Percentiles rank a stretch among this genome's conserved stretches.
Evolutionary conservation across 345 rosid genomes (phyloP).

Genomic region (Iberis pinnata): DNA sequence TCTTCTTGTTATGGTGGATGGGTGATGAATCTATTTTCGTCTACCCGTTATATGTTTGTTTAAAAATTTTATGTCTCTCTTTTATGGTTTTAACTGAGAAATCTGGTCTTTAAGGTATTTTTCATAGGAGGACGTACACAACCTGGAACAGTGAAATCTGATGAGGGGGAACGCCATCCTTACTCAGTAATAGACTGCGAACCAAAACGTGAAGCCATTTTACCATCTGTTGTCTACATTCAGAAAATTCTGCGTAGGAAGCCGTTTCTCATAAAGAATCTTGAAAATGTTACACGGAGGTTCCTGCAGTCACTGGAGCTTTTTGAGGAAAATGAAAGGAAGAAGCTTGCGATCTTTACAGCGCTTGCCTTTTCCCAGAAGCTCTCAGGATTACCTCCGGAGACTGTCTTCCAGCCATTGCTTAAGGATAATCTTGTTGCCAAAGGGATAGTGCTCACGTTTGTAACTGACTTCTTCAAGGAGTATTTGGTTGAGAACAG

Average conservation of each 20-base stretch:
- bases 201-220: slow-evolving; percentile 67
- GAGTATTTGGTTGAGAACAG: slow-evolving; percentile 92
- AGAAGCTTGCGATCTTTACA: slow-evolving; percentile 95
- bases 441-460: slow-evolving; percentile 95
- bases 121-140: slow-evolving; percentile 99
- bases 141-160: slow-evolving; percentile 90
- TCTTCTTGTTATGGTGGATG: no score
- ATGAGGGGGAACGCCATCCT: slow-evolving; percentile 96
- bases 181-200: slow-evolving; percentile 85
- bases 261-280: slow-evolving; percentile 94
- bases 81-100: background rate
- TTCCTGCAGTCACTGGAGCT: slow-evolving; percentile 97
- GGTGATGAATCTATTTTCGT: background rate
- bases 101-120: slow-evolving; percentile 65
- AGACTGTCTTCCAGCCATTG: slow-evolving; percentile 94
- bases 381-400: slow-evolving; percentile 93
- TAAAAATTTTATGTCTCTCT: background rate
- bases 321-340: slow-evolving; percentile 93
- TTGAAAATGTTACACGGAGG: slow-evolving; percentile 88
- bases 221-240: slow-evolving; percentile 80
- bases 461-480: slow-evolving; percentile 92
- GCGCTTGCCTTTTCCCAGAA: slow-evolving; percentile 98
- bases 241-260: slow-evolving; percentile 85
- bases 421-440: slow-evolving; percentile 97
- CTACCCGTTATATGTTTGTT: background rate